Evolutionary conservation across 2,329 filamentous ascomycete species (phyloP).

Genomic region (Amphichorda felina): DNA sequence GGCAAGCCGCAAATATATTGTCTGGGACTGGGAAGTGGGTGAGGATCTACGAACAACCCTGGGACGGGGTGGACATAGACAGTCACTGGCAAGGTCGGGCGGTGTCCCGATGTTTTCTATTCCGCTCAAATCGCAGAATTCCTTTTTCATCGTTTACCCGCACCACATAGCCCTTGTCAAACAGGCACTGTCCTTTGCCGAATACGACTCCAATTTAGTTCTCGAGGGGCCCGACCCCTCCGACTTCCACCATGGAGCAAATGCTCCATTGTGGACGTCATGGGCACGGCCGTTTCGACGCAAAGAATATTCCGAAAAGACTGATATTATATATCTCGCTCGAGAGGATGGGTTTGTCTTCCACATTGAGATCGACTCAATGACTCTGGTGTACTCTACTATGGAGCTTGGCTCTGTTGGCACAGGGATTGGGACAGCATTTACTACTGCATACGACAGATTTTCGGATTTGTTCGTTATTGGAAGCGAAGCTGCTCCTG

Average conservation of each 20-base stretch:
- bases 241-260: slow-evolving; percentile 31
- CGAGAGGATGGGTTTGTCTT: slow-evolving; percentile 77
- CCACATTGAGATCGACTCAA: slow-evolving; percentile 55
- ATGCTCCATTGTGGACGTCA: slow-evolving; percentile 59
- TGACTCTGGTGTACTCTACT: slow-evolving; percentile 39
- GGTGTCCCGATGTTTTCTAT: slow-evolving; percentile 55
- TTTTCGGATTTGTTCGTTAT: slow-evolving; percentile 69
- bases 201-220: neutral
- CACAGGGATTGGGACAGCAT: slow-evolving; percentile 69
- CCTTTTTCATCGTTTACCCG: slow-evolving; percentile 58
- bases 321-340: slow-evolving; percentile 75
- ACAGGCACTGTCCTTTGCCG: slow-evolving; percentile 31
- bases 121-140: slow-evolving; percentile 56
- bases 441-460: slow-evolving; percentile 59
- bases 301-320: slow-evolving; percentile 44
- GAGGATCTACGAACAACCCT: slow-evolving; percentile 28
- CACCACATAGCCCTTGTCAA: slow-evolving; percentile 44
- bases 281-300: slow-evolving; percentile 73
- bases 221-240: slow-evolving; percentile 17
- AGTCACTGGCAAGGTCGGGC: neutral
- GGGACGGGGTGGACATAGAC: slow-evolving; percentile 23
- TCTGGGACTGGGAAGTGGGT: slow-evolving; percentile 49
- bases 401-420: slow-evolving; percentile 51
- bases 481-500: slow-evolving; percentile 67
- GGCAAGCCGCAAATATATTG: slow-evolving; percentile 25